Base-by-base conservation (phyloP, 495 filamentous ascomycete genomes). In the Penicillium lividum region DNA sequence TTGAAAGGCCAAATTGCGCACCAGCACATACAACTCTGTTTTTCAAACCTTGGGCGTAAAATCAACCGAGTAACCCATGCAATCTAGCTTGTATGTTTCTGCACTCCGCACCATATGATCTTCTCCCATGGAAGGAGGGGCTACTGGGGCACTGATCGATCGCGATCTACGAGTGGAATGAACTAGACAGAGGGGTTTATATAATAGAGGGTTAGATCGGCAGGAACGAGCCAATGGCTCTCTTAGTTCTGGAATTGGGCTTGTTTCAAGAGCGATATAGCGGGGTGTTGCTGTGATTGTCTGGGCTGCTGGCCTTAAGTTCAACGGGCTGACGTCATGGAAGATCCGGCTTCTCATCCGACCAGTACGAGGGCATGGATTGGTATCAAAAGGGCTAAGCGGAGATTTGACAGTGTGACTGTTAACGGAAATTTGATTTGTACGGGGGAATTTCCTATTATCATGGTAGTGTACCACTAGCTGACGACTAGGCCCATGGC, bases 131-230 rank as follows among this genome's bases (percentile, higher is more conserved):
- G 33, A 16, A 40, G 38, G 29, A 46, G 56, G 49, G 49, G 56
- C n/a, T 50, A 27, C 9, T 47, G 44, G 27, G 46, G 46, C 27
- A 30, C 10, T 16, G 28, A 31, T 31, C 27, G 46, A 40, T 36
- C 42, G 6, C 22, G 31, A 49, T 59, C 51, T 30, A 47, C 57
- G 16, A 34, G 30, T 28, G 43, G 51, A 43, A 49, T 25, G 46
- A 51, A 38, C 57, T 60, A 60, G 57, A 60, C 51, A 46, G 34
- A 55, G 55, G 57, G 57, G 57, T 56, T 55, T 29, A 27, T 47
- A 27, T 25, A 9, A 47, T 18, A 29, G 28, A 18, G 22, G 16
- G 15, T 10, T 8, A 13, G 45, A 47, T 47, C 45, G 22, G 45
- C 45, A 47, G 45, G 45, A 47, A 47, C 28, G 38, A 15, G 15